A percentile compares a stretch with the other conserved stretches of the same genome.
These are phyloP conservation scores for Ananas comosus DNA, from an alignment of 176 grass and related monocot genomes.

Conservation along the genomic window DNA sequence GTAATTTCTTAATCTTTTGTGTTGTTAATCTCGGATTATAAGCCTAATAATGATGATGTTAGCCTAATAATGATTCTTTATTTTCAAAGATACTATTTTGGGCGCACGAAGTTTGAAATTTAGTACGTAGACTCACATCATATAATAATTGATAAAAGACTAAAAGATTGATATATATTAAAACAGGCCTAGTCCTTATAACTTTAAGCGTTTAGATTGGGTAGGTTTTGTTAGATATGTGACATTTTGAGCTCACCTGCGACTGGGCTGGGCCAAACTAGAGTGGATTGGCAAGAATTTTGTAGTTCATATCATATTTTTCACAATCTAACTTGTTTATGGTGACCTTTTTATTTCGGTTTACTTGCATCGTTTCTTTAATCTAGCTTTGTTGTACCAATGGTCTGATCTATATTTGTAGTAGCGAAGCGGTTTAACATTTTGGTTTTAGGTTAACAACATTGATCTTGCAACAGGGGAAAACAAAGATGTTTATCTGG, in stretches of 20 bases:
- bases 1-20: not conserved
- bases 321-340: not conserved
- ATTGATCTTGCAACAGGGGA: slow-evolving; percentile 18
- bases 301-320: too few species aligned
- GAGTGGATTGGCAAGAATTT: too few species aligned
- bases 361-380: not conserved
- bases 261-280: too few species aligned
- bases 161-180: too few species aligned
- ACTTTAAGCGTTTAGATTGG: too few species aligned
- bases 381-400: not conserved
- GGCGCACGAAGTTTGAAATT: too few species aligned
- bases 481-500: slow-evolving; percentile 17
- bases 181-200: too few species aligned
- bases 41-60: not conserved
- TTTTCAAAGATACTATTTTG: too few species aligned
- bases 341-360: not conserved
- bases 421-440: not conserved
- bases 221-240: too few species aligned
- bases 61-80: not conserved
- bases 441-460: not conserved
- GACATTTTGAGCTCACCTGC: too few species aligned
- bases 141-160: too few species aligned
- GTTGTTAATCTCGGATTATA: not conserved
- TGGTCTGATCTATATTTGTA: not conserved
- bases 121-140: too few species aligned